Evolutionary conservation across 2,329 filamentous ascomycete species (phyloP), one percentile per base, ranked within the genome.

Genomic region (Fusarium chuoi): DNA sequence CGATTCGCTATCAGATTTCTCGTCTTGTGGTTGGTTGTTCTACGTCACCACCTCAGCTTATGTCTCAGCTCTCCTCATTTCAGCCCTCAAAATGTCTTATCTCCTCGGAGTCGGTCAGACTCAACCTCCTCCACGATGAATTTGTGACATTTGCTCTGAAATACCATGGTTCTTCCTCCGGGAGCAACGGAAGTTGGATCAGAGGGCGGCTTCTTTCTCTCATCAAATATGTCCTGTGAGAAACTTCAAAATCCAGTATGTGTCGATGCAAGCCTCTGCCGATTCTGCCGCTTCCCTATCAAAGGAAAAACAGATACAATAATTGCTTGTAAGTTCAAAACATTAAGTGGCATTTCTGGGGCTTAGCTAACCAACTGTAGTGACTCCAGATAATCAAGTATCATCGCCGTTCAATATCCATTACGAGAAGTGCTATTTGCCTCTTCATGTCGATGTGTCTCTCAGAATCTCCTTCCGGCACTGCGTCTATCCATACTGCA

Each of bases 161-260:
- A 13, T 5, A 4, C 6, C n/a, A 63, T 56, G 38, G 20, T 18
- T n/a, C 4, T 26, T 7, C 17, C 11, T 35, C 12, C 10, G 18
- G 8, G 20, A 4, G 7, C 14, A 30, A 4, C 10, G 3, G 24
- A 12, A 4, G n/a, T 51, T 14, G 24, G 28, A 26, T 28, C 35
- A 10, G 28, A n/a, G 6, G 36, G 30, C 15, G 33, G 12, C 28
- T 33, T 54, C 14, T 18, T 33, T 8, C 14, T 33, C 18, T 33
- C 46, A 17, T 22, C 46, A 28, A 42, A 15, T 28, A 22, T 62
- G 11, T 10, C 33, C 5, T 17, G 3, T 12, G 41, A 61, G 4
- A 60, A 70, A 4, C 49, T 74, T n/a, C 58, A 70, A 18, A 33
- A 52, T 2, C 71, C 66, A 7, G 24, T 48, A 45, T 78, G 64